Conservation (phyloP, 2,329 filamentous ascomycete genomes). For the Aphanoascus verrucosus region DNA sequence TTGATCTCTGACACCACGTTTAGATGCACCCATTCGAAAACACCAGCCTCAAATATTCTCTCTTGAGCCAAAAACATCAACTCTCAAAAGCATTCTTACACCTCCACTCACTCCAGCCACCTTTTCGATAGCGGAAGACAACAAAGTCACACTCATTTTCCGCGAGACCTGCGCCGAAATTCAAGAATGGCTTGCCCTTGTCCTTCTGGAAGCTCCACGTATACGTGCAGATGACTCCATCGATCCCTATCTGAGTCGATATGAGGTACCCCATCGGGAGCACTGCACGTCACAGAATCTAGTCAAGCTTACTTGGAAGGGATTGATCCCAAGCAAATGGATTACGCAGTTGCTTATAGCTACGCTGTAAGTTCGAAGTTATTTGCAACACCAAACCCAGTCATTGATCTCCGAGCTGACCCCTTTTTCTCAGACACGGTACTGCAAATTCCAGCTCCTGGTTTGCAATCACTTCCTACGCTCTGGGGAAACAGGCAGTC, state of each 20-base stretch:
- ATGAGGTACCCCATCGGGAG: conserved; percentile 28
- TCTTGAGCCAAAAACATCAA: conserved; percentile 20
- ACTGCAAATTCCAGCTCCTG: conserved; percentile 19
- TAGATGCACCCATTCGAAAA: conserved; percentile 28
- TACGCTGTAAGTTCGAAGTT: conserved; percentile 26
- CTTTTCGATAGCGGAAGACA: neutral
- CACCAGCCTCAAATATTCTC: conserved; percentile 31
- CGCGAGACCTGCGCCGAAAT: conserved; percentile 51
- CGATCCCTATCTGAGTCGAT: conserved; percentile 37
- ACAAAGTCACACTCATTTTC: conserved; percentile 35
- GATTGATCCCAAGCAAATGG: conserved; percentile 33
- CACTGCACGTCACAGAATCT: conserved; percentile 20
- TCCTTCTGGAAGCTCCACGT: conserved; percentile 38
- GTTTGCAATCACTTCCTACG: conserved; percentile 28
- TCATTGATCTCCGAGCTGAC: neutral
- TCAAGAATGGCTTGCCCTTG: conserved; percentile 52
- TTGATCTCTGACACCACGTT: conserved; percentile 14
- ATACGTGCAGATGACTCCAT: conserved; percentile 29
- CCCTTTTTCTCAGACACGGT: conserved; percentile 7
- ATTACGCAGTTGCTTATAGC: conserved; percentile 28
- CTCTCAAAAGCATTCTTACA: conserved; percentile 22
- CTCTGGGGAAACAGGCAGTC: conserved; percentile 28
- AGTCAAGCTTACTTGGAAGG: conserved; percentile 35
- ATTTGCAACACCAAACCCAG: neutral
- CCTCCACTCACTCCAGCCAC: conserved; percentile 28